A percentile compares a stretch with the other conserved stretches of the same genome.
Evolutionary conservation across 2,329 filamentous ascomycete species (phyloP).

Genomic region (Amesomyces nigricolor): DNA sequence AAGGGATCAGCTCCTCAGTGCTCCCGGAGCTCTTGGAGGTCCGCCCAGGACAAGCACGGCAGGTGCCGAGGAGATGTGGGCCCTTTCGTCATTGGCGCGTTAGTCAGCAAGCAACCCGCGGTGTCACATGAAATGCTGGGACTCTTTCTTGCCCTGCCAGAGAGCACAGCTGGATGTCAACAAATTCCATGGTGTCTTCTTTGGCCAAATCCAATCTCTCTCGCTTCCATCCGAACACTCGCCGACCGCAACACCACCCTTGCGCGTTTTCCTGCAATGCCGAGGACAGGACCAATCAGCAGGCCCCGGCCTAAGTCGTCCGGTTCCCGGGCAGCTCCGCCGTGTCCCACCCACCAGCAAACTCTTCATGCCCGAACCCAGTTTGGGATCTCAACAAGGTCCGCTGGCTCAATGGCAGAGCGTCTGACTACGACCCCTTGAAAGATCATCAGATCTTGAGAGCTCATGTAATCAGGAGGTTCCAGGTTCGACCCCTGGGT

Average conservation of each 20-base stretch:
- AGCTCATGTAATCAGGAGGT: constrained; percentile 15
- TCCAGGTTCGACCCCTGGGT: constrained; percentile 19
- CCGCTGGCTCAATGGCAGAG: constrained; percentile 17
- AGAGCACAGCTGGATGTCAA: no score
- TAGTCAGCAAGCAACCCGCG: no score
- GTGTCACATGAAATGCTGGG: no score
- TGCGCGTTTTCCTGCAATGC: no score
- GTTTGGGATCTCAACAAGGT: neutral
- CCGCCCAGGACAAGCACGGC: constrained; percentile 1
- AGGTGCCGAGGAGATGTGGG: constrained; percentile 6
- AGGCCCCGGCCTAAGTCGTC: no score
- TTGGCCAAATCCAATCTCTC: no score
- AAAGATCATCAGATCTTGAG: neutral
- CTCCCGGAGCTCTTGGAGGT: constrained; percentile 10
- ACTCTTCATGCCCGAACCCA: neutral
- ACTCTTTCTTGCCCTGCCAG: no score
- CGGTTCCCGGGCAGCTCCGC: no score
- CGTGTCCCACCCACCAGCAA: neutral
- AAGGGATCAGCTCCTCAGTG: neutral
- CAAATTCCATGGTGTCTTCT: no score
- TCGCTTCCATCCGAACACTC: no score
- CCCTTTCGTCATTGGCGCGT: constrained; percentile 4
- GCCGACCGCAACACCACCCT: no score
- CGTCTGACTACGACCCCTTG: constrained; percentile 13
- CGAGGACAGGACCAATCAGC: no score